phyloP scores from a whole-genome alignment of 495 filamentous ascomycete species.

The Tuber calosporum region DNA sequence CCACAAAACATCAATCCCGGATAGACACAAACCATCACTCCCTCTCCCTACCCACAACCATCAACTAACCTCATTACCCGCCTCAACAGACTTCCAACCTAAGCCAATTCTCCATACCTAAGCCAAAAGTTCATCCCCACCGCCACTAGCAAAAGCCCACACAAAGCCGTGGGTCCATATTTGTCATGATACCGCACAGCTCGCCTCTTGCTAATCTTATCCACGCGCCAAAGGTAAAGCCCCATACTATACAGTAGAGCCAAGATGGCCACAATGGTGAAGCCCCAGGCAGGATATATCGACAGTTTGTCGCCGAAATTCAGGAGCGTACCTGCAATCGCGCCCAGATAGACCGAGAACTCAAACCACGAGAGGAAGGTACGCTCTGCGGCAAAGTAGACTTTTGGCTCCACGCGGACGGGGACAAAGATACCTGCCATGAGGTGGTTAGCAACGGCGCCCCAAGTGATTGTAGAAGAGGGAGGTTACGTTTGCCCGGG shows the following conservation, averaged over 20 bases:
- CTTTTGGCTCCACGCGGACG: slow-evolving; percentile 92
- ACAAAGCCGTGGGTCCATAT: slow-evolving; percentile 77
- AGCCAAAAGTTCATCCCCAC: slow-evolving; percentile 71
- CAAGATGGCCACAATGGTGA: slow-evolving; percentile 70
- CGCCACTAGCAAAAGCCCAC: slow-evolving; percentile 60
- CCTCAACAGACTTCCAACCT: neutral
- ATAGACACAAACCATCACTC: slow-evolving; percentile 21
- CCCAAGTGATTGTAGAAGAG: neutral
- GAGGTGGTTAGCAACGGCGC: slow-evolving; percentile 11
- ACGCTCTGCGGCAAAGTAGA: slow-evolving; percentile 91
- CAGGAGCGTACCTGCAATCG: slow-evolving; percentile 81
- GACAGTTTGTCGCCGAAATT: slow-evolving; percentile 62
- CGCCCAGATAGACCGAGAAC: slow-evolving; percentile 86
- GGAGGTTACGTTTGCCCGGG: slow-evolving; percentile 65
- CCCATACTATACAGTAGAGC: slow-evolving; percentile 70
- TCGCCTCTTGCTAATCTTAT: slow-evolving; percentile 69
- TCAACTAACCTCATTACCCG: slow-evolving; percentile 14
- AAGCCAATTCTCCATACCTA: slow-evolving; percentile 44
- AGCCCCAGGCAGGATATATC: slow-evolving; percentile 58
- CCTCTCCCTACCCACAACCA: slow-evolving; percentile 43
- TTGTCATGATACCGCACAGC: slow-evolving; percentile 86
- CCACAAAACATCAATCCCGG: neutral
- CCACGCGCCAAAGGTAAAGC: slow-evolving; percentile 80
- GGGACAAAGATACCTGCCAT: slow-evolving; percentile 75
- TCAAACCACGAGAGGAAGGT: slow-evolving; percentile 98